Conservation (phyloP, 805 yeast genomes). For the Saccharomycopsis babjevae region DNA sequence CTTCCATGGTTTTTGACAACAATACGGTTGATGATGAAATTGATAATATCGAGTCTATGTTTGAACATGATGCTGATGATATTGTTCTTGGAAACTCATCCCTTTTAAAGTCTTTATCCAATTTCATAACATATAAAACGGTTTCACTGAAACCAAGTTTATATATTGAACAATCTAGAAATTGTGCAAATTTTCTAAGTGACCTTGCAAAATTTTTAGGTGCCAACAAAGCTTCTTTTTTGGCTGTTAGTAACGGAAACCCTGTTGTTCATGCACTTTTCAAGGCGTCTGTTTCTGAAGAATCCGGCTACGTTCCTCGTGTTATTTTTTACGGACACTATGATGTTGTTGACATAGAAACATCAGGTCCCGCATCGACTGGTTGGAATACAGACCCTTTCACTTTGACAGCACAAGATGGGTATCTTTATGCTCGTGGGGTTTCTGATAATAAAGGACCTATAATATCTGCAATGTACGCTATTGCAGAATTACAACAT, state of each 20-base stretch:
- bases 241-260: constrained; percentile 70
- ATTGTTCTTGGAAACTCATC: not conserved
- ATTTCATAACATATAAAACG: constrained; percentile 60
- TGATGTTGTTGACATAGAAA: constrained; percentile 79
- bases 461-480: constrained; percentile 70
- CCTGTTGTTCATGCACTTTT: constrained; percentile 80
- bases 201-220: constrained; percentile 59
- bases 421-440: constrained; percentile 85
- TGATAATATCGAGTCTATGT: not conserved
- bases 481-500: constrained; percentile 63
- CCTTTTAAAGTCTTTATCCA: constrained; percentile 50
- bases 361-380: constrained; percentile 25
- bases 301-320: constrained; percentile 27
- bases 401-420: constrained; percentile 62
- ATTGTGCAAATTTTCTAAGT: constrained; percentile 71
- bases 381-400: constrained; percentile 80
- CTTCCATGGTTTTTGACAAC: not conserved
- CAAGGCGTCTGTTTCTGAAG: constrained; percentile 26
- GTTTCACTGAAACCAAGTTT: constrained; percentile 65
- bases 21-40: constrained; percentile 42
- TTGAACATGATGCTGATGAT: not conserved
- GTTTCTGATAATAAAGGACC: constrained; percentile 96
- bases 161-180: constrained; percentile 68
- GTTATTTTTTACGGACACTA: constrained; percentile 92
- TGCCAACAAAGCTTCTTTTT: constrained; percentile 50